Percentiles rank a stretch among this genome's conserved stretches.
phyloP scores from a whole-genome alignment of 2,329 filamentous ascomycete species.

The Cladosporium oxysporum region DNA sequence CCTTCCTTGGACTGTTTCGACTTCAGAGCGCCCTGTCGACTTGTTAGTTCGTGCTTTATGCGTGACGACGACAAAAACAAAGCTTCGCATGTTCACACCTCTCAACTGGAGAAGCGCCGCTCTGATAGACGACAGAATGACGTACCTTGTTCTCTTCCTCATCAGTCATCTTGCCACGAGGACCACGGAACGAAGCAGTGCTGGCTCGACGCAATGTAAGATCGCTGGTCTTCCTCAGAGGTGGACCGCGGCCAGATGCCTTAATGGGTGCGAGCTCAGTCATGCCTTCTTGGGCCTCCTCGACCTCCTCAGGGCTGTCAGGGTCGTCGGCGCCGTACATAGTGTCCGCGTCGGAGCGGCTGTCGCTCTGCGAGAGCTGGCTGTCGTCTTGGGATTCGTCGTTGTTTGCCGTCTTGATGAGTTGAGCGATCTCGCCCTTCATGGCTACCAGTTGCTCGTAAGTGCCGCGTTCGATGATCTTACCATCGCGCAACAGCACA shows the following conservation, averaged over 20 bases:
- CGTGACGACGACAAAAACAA: no score
- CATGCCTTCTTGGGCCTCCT: slow-evolving; percentile 68
- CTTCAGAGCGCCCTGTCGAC: slow-evolving; percentile 52
- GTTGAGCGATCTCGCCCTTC: slow-evolving; percentile 83
- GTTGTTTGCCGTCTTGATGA: slow-evolving; percentile 74
- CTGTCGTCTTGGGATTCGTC: slow-evolving; percentile 41
- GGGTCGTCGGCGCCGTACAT: slow-evolving; percentile 54
- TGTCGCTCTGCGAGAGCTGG: slow-evolving; percentile 36
- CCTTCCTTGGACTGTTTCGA: slow-evolving; percentile 86
- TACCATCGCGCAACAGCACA: slow-evolving; percentile 77
- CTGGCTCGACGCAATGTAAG: slow-evolving; percentile 86
- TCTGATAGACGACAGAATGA: neutral
- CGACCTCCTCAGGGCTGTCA: slow-evolving; percentile 55
- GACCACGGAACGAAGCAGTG: slow-evolving; percentile 84
- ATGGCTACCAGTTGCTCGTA: slow-evolving; percentile 90
- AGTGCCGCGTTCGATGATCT: slow-evolving; percentile 82
- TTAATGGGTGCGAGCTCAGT: slow-evolving; percentile 77
- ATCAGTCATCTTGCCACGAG: slow-evolving; percentile 79
- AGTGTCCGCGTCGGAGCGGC: slow-evolving; percentile 59
- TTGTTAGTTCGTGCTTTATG: neutral
- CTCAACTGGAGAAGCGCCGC: neutral
- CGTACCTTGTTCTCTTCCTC: slow-evolving; percentile 64
- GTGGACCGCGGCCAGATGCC: slow-evolving; percentile 45
- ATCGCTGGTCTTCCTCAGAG: slow-evolving; percentile 67
- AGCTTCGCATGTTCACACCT: neutral